Evolutionary conservation across 2,329 filamentous ascomycete species (phyloP).

Genomic region (Beauveria caledonica): DNA sequence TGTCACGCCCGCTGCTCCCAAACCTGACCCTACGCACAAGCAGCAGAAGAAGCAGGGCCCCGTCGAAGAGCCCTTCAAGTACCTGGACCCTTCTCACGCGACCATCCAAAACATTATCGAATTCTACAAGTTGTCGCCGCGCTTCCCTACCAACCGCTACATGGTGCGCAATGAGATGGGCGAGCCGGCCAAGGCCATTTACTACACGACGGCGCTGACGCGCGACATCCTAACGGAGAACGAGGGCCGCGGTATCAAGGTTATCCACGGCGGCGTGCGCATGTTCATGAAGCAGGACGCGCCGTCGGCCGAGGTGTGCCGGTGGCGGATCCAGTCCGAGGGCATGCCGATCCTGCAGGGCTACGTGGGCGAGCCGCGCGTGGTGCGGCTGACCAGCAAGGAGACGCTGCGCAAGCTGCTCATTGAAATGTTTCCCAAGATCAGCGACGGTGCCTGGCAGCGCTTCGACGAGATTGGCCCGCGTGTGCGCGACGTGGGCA

Average conservation of each 20-base stretch:
- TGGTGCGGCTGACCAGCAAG: slow-evolving; percentile 67
- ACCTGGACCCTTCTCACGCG: slow-evolving; percentile 63
- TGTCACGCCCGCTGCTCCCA: slow-evolving; percentile 18
- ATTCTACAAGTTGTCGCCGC: slow-evolving; percentile 77
- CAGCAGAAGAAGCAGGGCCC: slow-evolving; percentile 40
- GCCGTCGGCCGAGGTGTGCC: slow-evolving; percentile 75
- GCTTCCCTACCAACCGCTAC: slow-evolving; percentile 85
- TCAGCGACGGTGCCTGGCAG: slow-evolving; percentile 65
- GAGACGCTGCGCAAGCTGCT: slow-evolving; percentile 75
- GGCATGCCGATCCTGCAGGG: slow-evolving; percentile 85
- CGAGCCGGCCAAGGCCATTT: slow-evolving; percentile 86
- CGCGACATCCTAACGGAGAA: slow-evolving; percentile 81
- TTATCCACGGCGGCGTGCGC: slow-evolving; percentile 93
- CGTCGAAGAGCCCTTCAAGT: slow-evolving; percentile 92
- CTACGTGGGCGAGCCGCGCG: slow-evolving; percentile 72
- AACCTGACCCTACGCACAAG: slow-evolving; percentile 23
- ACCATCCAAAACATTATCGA: slow-evolving; percentile 69
- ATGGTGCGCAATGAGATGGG: slow-evolving; percentile 92
- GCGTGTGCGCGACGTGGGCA: slow-evolving; percentile 66
- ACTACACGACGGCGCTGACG: slow-evolving; percentile 82
- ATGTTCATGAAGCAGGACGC: slow-evolving; percentile 99
- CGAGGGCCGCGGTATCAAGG: slow-evolving; percentile 85
- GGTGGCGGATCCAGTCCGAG: slow-evolving; percentile 93
- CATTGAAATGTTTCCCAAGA: slow-evolving; percentile 93
- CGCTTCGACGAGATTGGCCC: slow-evolving; percentile 82